Evolutionary conservation across 208 protist species (phyloP).

Genomic region (Trypanosoma congolense): DNA sequence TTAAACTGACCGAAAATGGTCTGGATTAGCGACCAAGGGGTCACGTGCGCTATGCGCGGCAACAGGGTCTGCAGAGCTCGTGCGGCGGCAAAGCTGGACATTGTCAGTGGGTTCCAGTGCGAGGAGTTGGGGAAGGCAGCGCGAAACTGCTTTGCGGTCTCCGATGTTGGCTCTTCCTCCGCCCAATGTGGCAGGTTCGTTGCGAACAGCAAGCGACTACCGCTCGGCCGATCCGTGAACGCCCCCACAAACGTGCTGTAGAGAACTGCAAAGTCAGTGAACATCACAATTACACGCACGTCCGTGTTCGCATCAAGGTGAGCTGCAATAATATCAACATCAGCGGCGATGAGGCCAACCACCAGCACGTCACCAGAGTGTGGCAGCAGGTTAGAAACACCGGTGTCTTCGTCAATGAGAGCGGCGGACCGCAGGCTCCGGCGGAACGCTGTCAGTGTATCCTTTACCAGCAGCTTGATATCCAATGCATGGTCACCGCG

Average conservation of each 20-base stretch:
- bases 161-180: constrained; percentile 14
- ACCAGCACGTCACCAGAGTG: constrained; percentile 6
- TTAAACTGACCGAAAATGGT: constrained; percentile 18
- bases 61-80: constrained; percentile 11
- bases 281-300: constrained; percentile 24
- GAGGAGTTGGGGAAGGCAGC: not conserved
- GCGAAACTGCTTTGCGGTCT: constrained; percentile 18
- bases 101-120: constrained; percentile 8
- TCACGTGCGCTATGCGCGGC: constrained; percentile 15
- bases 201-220: constrained; percentile 28
- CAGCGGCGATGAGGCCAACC: constrained; percentile 15
- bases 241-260: constrained; percentile 24
- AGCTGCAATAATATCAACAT: constrained; percentile 14
- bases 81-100: constrained; percentile 14
- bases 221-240: constrained; percentile 8
- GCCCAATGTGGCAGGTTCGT: constrained; percentile 51
- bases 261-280: constrained; percentile 28
- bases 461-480: not conserved
- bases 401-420: not conserved
- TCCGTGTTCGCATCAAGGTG: constrained; percentile 16
- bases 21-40: constrained; percentile 14
- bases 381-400: not conserved
- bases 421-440: not conserved
- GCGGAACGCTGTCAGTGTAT: constrained; percentile 8
- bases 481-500: not conserved